A percentile compares a stretch with the other conserved stretches of the same genome.
These are phyloP conservation scores for Wallacemonas sp. DNA, from an alignment of 208 protist genomes.

Conservation along the genomic window DNA sequence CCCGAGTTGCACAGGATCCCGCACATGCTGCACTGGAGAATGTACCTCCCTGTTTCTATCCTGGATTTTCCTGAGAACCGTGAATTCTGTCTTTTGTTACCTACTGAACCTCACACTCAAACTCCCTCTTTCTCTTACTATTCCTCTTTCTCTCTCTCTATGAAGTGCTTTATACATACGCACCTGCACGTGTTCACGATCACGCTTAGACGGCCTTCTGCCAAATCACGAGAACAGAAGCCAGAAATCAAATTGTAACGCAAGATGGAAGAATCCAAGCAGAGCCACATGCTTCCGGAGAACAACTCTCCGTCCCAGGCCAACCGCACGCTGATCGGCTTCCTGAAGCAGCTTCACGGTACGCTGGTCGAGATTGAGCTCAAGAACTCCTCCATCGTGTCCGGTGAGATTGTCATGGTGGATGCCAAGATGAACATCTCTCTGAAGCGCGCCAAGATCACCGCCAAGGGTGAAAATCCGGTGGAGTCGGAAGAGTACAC, in stretches of 20 bases:
- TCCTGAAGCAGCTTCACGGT: conserved; percentile 97
- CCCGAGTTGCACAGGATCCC: too few species aligned
- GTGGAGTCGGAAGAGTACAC: conserved; percentile 95
- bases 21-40: too few species aligned
- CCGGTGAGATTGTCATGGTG: conserved; percentile 80
- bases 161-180: neutral
- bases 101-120: neutral
- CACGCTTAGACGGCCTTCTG: too few species aligned
- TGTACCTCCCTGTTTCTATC: too few species aligned
- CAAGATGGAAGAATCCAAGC: conserved; percentile 4
- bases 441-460: conserved; percentile 97
- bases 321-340: conserved; percentile 88
- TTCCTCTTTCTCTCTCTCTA: neutral
- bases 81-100: too few species aligned
- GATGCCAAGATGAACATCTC: conserved; percentile 98
- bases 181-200: neutral
- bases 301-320: conserved; percentile 53
- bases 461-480: conserved; percentile 95
- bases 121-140: conserved; percentile 5
- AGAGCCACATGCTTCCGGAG: neutral
- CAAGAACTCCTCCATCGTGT: conserved; percentile 98
- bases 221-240: too few species aligned
- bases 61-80: too few species aligned
- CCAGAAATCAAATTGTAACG: conserved; percentile 2
- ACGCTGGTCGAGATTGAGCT: conserved; percentile 98